phyloP scores from a whole-genome alignment of 116 monocot genomes.

The Papilionanthe hybrid region DNA sequence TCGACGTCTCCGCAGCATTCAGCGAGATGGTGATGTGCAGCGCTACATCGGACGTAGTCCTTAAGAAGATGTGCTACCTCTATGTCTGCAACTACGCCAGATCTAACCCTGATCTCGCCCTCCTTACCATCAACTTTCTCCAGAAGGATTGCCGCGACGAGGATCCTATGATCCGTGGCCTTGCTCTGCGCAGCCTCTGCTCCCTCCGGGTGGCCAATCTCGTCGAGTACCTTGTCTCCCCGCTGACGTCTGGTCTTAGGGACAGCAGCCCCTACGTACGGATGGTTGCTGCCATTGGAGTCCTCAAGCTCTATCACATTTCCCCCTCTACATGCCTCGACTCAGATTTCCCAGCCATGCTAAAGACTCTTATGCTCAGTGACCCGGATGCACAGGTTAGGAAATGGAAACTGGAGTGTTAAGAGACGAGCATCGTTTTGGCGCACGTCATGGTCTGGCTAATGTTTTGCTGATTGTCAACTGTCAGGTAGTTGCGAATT shows the following conservation, averaged over 20 bases:
- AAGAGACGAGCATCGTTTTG: neutral
- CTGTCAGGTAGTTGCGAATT: slow-evolving; percentile 89
- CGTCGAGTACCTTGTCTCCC: slow-evolving; percentile 89
- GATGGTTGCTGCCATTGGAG: slow-evolving; percentile 73
- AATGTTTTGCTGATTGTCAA: neutral
- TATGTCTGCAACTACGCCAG: slow-evolving; percentile 88
- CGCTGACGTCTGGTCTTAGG: slow-evolving; percentile 55
- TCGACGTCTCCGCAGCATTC: slow-evolving; percentile 91
- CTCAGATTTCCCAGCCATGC: slow-evolving; percentile 59
- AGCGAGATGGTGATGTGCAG: slow-evolving; percentile 99
- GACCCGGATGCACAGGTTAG: slow-evolving; percentile 91
- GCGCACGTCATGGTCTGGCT: neutral
- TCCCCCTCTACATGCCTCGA: slow-evolving; percentile 72
- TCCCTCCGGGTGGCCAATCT: slow-evolving; percentile 79
- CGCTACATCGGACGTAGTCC: slow-evolving; percentile 90
- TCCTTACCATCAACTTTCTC: slow-evolving; percentile 95
- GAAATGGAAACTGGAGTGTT: neutral
- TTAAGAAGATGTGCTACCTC: slow-evolving; percentile 99
- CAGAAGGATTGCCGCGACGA: slow-evolving; percentile 84
- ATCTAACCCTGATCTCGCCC: slow-evolving; percentile 82
- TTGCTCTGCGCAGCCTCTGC: slow-evolving; percentile 80
- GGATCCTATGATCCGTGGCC: slow-evolving; percentile 94
- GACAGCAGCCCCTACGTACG: slow-evolving; percentile 78
- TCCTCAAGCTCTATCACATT: slow-evolving; percentile 78
- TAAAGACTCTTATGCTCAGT: slow-evolving; percentile 71